Conservation (phyloP, 306 rosid genomes). For the Citrullus amarus region DNA sequence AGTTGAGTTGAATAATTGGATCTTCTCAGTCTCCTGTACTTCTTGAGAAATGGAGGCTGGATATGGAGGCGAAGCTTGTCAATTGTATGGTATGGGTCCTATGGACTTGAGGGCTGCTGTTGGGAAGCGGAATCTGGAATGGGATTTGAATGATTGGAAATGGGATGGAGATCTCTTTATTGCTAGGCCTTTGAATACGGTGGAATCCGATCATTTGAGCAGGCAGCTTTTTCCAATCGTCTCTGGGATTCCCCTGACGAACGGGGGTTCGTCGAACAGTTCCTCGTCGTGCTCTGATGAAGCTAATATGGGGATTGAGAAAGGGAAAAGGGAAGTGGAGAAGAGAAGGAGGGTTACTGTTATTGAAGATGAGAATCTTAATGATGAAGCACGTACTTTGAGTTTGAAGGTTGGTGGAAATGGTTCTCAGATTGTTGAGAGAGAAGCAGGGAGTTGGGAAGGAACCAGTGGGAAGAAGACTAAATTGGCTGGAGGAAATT, state of each 20-base stretch:
- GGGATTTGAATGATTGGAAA: constrained; percentile 75
- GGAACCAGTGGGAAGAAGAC: constrained; percentile 53
- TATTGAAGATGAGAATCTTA: constrained; percentile 42
- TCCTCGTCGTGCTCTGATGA: constrained; percentile 77
- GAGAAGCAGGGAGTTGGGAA: constrained; percentile 46
- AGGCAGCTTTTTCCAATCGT: constrained; percentile 47
- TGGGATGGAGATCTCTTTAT: constrained; percentile 85
- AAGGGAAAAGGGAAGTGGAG: constrained; percentile 54
- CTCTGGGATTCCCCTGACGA: constrained; percentile 26
- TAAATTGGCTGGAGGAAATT: constrained; percentile 43
- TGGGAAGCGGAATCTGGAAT: constrained; percentile 51
- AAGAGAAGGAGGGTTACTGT: constrained; percentile 52
- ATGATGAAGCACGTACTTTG: constrained; percentile 43
- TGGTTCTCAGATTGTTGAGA: constrained; percentile 30
- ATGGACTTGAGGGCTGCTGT: constrained; percentile 31
- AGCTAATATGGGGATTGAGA: constrained; percentile 30
- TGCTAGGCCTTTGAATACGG: constrained; percentile 42
- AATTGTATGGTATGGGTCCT: constrained; percentile 32
- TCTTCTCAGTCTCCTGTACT: background rate
- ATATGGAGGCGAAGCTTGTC: constrained; percentile 39
- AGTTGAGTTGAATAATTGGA: background rate
- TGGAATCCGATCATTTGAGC: constrained; percentile 32
- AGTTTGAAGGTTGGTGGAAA: constrained; percentile 55
- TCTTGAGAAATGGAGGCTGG: constrained; percentile 46
- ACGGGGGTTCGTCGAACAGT: constrained; percentile 51